phyloP scores from a whole-genome alignment of 768 basidiomycete species.

The Rhodotorula graminis region DNA sequence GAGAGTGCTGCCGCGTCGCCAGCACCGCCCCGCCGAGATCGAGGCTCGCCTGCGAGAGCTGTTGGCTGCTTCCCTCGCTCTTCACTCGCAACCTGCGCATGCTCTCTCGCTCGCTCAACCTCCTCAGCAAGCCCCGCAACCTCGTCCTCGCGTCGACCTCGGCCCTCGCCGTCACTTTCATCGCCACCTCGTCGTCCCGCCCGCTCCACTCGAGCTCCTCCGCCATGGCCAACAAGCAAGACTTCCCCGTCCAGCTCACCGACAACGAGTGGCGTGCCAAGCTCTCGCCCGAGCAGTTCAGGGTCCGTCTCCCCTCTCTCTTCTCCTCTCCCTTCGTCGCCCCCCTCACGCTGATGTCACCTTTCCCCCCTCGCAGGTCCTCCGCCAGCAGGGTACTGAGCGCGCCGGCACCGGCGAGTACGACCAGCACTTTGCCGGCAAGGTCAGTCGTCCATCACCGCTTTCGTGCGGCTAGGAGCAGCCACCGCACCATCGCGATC shows the following conservation, averaged over 20 bases:
- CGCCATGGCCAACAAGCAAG: not conserved
- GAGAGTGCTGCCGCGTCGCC: too few species aligned
- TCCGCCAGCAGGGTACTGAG: conserved; percentile 42
- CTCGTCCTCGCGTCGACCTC: conserved; percentile 15
- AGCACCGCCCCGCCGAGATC: too few species aligned
- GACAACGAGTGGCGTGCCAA: conserved; percentile 37
- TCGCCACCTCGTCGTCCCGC: not conserved
- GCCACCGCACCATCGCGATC: too few species aligned
- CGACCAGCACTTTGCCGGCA: conserved; percentile 36
- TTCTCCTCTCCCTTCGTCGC: not conserved
- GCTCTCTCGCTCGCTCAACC: conserved; percentile 3
- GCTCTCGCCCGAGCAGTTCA: conserved; percentile 38
- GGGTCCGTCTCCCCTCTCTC: conserved; percentile 11
- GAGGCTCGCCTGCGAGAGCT: not conserved
- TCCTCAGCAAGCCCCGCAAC: conserved; percentile 1
- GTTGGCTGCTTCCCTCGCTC: not conserved
- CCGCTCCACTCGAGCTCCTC: not conserved
- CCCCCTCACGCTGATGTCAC: not conserved
- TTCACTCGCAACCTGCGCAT: not conserved
- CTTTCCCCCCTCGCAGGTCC: conserved; percentile 14
- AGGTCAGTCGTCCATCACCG: conserved; percentile 15
- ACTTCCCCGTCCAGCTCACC: conserved; percentile 6
- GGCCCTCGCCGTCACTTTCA: not conserved
- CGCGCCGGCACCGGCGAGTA: conserved; percentile 39
- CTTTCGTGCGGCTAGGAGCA: not conserved